Evolutionary conservation across 768 basidiomycete genomes (phyloP).

Genomic region (Hydnomerulius pinastri): DNA sequence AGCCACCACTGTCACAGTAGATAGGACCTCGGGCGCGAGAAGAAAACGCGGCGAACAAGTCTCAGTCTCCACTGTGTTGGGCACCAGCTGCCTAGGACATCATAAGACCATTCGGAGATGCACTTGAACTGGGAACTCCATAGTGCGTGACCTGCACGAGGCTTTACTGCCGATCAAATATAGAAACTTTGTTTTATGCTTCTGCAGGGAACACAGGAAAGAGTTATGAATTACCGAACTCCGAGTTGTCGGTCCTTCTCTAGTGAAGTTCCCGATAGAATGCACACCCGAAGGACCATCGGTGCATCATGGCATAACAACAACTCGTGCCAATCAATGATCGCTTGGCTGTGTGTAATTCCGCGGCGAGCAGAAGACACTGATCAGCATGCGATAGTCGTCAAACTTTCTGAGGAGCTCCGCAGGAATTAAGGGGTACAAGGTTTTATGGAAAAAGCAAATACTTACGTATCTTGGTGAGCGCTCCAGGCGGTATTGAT

Average conservation of each 20-base stretch:
- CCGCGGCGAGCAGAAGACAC: constrained; percentile 21
- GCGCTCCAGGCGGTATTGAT: background rate
- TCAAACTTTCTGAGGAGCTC: constrained; percentile 16
- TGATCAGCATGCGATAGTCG: constrained; percentile 16
- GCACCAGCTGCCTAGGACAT: too few species aligned
- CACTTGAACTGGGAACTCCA: too few species aligned
- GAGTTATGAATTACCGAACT: background rate
- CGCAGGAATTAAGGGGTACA: constrained; percentile 6
- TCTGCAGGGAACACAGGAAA: background rate
- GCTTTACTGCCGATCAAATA: too few species aligned
- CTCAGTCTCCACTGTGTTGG: too few species aligned
- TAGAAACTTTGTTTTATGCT: constrained; percentile 1
- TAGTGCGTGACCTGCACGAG: background rate
- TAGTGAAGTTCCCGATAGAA: constrained; percentile 10
- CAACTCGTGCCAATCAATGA: constrained; percentile 2
- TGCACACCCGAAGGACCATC: constrained; percentile 4
- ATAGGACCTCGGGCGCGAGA: too few species aligned
- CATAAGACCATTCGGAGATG: too few species aligned
- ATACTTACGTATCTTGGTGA: constrained; percentile 8
- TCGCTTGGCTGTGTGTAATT: constrained; percentile 18
- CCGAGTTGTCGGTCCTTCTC: constrained; percentile 11
- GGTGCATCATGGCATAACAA: constrained; percentile 8
- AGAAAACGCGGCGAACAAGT: too few species aligned
- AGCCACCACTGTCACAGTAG: too few species aligned
- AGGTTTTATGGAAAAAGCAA: background rate